Percentiles rank a stretch among this genome's conserved stretches.
Conservation (phyloP, 2,329 filamentous ascomycete genomes). For the Trichophyton equinum region DNA sequence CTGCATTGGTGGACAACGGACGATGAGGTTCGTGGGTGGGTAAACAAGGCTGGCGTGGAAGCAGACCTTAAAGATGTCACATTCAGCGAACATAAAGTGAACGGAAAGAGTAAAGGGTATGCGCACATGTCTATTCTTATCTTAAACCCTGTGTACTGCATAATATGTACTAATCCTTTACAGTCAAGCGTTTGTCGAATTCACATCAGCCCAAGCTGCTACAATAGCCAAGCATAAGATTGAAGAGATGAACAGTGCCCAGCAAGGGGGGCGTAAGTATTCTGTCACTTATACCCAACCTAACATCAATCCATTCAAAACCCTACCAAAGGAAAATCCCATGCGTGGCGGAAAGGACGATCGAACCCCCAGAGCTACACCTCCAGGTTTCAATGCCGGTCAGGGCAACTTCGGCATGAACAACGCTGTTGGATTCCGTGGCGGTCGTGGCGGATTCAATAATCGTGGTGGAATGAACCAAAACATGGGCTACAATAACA, state of each 20-base stretch:
- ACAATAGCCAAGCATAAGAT: conserved; percentile 74
- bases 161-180: neutral
- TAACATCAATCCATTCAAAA: conserved; percentile 75
- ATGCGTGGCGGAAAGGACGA: conserved; percentile 48
- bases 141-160: neutral
- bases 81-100: conserved; percentile 97
- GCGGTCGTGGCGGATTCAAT: conserved; percentile 40
- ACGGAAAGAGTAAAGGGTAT: conserved; percentile 96
- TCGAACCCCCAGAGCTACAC: conserved; percentile 36
- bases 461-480: conserved; percentile 35
- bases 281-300: conserved; percentile 64
- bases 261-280: conserved; percentile 52
- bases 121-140: conserved; percentile 20
- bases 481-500: conserved; percentile 38
- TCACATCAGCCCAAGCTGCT: conserved; percentile 69
- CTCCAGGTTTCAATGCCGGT: conserved; percentile 39
- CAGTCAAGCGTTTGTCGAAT: conserved; percentile 71
- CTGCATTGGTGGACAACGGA: conserved; percentile 96
- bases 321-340: conserved; percentile 76
- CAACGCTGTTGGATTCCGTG: conserved; percentile 42
- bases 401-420: conserved; percentile 26
- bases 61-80: conserved; percentile 81
- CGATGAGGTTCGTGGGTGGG: conserved; percentile 84
- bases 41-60: conserved; percentile 65
- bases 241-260: conserved; percentile 47